phyloP scores from a whole-genome alignment of 257 asterid species.

The Solanum chilense region DNA sequence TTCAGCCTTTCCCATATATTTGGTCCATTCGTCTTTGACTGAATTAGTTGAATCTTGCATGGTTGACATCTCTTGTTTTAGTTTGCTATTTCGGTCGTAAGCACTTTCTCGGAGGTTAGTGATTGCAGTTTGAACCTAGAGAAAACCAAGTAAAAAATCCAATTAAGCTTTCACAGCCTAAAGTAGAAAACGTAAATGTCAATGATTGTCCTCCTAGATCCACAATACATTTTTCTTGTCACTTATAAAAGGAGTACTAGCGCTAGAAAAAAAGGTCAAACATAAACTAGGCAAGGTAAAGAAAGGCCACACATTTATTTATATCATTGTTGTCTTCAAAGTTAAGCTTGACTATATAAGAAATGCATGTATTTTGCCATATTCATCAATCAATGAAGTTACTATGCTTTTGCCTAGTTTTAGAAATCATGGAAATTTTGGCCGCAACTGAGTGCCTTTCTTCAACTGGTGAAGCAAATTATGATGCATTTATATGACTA shows the following conservation, averaged over 20 bases:
- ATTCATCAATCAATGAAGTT: not conserved
- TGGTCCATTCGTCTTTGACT: slow-evolving; percentile 62
- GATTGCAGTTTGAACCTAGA: slow-evolving; percentile 71
- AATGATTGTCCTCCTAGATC: not conserved
- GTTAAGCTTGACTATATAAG: not conserved
- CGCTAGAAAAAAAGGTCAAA: not conserved
- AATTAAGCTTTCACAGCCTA: not conserved
- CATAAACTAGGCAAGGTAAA: not conserved
- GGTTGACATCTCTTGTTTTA: slow-evolving; percentile 85
- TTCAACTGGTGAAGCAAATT: not conserved
- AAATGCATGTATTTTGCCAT: not conserved
- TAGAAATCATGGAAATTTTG: not conserved
- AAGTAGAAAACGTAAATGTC: not conserved
- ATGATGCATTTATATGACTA: not conserved
- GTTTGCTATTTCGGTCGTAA: slow-evolving; percentile 52
- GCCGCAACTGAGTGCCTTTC: not conserved
- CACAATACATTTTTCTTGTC: not conserved
- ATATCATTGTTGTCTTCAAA: not conserved
- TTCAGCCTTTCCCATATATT: slow-evolving; percentile 51
- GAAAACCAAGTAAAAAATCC: not conserved
- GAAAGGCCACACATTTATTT: not conserved
- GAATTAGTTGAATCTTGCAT: slow-evolving; percentile 70
- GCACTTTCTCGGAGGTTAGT: slow-evolving; percentile 74
- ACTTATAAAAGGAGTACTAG: not conserved
- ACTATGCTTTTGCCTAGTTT: not conserved